These are phyloP conservation scores for Phragmites australis DNA, from an alignment of 176 grass and related monocot species.

Conservation along the genomic window DNA sequence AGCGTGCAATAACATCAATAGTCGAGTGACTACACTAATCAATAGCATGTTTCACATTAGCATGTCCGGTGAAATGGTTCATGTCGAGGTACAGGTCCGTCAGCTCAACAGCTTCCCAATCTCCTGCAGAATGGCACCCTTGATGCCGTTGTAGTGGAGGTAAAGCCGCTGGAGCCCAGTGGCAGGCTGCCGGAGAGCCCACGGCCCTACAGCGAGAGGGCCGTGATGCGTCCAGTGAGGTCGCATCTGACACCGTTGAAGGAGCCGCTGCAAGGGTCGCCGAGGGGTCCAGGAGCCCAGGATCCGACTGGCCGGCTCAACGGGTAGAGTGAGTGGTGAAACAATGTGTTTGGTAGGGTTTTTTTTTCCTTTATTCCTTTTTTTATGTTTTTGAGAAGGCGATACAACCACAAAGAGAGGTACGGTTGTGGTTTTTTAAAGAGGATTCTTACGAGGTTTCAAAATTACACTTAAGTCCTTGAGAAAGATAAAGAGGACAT, in stretches of 20 bases:
- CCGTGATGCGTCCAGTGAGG: constrained; percentile 53
- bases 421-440: no score
- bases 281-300: constrained; percentile 65
- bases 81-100: constrained; percentile 88
- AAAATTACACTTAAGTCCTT: no score
- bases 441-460: no score
- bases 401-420: no score
- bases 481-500: no score
- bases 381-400: no score
- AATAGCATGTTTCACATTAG: not conserved
- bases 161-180: constrained; percentile 75
- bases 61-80: constrained; percentile 67
- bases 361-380: no score
- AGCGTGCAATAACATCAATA: no score
- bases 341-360: no score
- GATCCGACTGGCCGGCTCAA: constrained; percentile 59
- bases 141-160: constrained; percentile 87
- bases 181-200: constrained; percentile 72
- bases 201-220: constrained; percentile 76
- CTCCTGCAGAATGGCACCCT: constrained; percentile 69
- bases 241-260: constrained; percentile 79
- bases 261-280: constrained; percentile 50
- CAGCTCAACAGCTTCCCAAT: constrained; percentile 62
- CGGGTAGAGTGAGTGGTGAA: no score
- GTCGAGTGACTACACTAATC: not conserved